These are phyloP conservation scores for Collybia sp. DNA, from an alignment of 768 basidiomycete genomes.

Conservation along the genomic window DNA sequence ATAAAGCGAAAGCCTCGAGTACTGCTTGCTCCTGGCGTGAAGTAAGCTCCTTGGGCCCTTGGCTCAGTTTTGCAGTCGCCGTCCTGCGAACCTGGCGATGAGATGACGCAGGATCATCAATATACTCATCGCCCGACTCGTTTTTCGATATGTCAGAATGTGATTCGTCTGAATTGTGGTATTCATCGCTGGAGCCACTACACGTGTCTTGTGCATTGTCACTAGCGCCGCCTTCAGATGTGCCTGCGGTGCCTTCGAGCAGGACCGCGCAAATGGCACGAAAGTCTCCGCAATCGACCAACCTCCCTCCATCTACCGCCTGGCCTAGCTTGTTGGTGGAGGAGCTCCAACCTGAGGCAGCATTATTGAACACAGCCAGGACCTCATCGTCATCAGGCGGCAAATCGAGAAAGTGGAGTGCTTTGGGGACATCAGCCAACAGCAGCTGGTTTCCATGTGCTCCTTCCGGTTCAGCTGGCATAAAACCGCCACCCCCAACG, in stretches of 20 bases:
- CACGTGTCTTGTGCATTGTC: slow-evolving; percentile 20
- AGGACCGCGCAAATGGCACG: slow-evolving; percentile 75
- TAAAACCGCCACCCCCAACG: slow-evolving; percentile 24
- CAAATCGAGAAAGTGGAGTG: slow-evolving; percentile 60
- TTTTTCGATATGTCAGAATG: slow-evolving; percentile 10
- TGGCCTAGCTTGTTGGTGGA: slow-evolving; percentile 12
- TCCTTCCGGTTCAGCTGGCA: slow-evolving; percentile 15
- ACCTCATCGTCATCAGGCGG: slow-evolving; percentile 72
- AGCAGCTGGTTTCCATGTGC: slow-evolving; percentile 34
- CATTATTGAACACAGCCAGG: slow-evolving; percentile 68
- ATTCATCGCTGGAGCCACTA: slow-evolving; percentile 14
- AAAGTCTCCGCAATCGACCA: slow-evolving; percentile 69
- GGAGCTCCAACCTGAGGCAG: slow-evolving; percentile 66
- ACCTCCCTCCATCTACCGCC: slow-evolving; percentile 17
- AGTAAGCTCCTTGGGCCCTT: slow-evolving; percentile 28
- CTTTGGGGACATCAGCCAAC: slow-evolving; percentile 52
- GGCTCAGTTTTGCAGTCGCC: slow-evolving; percentile 4
- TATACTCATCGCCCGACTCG: slow-evolving; percentile 28
- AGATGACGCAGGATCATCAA: slow-evolving; percentile 17
- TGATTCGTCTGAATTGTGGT: slow-evolving; percentile 8
- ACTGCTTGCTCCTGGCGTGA: slow-evolving; percentile 49
- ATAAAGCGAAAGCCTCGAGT: slow-evolving; percentile 61
- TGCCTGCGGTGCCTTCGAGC: slow-evolving; percentile 39
- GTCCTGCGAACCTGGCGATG: slow-evolving; percentile 13
- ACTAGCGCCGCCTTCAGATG: slow-evolving; percentile 17